Base-by-base conservation (phyloP, 768 basidiomycete genomes). In the Cystofilobasidium capitatum region DNA sequence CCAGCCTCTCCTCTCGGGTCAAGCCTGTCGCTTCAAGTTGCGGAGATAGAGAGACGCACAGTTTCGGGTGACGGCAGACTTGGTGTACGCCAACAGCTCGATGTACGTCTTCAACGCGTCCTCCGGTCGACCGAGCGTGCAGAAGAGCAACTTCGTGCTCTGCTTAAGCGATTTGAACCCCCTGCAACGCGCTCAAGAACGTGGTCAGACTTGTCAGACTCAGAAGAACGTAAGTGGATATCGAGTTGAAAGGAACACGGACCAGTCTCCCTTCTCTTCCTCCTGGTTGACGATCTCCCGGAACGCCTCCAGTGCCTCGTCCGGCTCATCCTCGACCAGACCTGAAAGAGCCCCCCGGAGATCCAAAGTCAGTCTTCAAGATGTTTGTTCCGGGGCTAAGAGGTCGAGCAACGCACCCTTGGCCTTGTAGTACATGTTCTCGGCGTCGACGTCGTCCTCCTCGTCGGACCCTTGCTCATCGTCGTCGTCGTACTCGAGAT, bases 111-210 rank as follows among this genome's bases (percentile, higher is more conserved):
- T 79, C 66, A 98, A 79, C 0, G 96, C 96, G 60, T 93, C 88
- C 55, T 82, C 81, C 26, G 92, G 91, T 74, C 89, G 81, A 72
- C 84, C 83, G 33, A 92, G 81, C 29, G 79, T 80, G 60, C 94
- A 82, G 76, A 88, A 99, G 64, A 93, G 84, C 61, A 97, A 81
- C 77, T 99, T 99, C 22, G 93, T 97, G 60, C 88, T 89, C 74
- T 99, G 96, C 74, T 99, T 99, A 69, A 99, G 82, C 7, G 93
- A 90, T 77, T 99, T 99, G 84, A 99, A 99, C 2, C 93, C 96
- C 94, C 93, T 97, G 73, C 42, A 14, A 6, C 26, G 17, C 16
- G 33, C 35, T 55, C 2, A 29, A 49, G 33, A 20, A 10, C 29
- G 31, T 14, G 24, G 42, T 31, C 3, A 44, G 44, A 33, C 20